phyloP scores from a whole-genome alignment of 1,284 basidiomycete species.

The Ustilago curta region DNA sequence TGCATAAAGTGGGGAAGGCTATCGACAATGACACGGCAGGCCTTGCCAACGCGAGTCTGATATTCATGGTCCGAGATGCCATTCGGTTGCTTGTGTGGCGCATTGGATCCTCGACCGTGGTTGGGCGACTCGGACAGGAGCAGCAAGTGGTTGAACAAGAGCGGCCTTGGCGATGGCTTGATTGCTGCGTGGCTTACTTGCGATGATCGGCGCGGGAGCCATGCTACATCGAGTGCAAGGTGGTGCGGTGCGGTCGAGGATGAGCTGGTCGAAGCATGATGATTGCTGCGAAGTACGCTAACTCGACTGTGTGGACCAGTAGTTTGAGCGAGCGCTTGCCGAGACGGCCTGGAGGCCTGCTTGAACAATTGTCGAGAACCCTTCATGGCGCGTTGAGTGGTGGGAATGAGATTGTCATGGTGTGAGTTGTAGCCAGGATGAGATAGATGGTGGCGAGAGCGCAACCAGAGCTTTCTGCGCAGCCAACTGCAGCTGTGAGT shows the following conservation, averaged over 20 bases:
- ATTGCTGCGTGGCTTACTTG: background rate
- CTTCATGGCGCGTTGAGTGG: constrained; percentile 25
- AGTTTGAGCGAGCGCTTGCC: constrained; percentile 1
- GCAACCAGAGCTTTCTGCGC: background rate
- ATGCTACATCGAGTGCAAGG: background rate
- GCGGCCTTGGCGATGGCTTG: background rate
- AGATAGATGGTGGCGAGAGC: constrained; percentile 2
- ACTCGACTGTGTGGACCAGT: background rate
- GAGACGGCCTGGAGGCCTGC: constrained; percentile 9
- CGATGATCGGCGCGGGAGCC: background rate
- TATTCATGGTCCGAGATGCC: constrained; percentile 55
- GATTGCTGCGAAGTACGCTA: too few species aligned
- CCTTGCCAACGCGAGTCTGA: constrained; percentile 49
- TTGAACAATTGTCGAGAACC: constrained; percentile 14
- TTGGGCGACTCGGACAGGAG: constrained; percentile 10
- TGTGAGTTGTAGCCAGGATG: background rate
- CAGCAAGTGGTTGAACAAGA: background rate
- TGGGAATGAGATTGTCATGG: constrained; percentile 11
- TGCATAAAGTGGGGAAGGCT: constrained; percentile 54
- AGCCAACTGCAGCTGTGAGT: too few species aligned
- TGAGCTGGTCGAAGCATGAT: too few species aligned
- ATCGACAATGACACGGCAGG: constrained; percentile 44
- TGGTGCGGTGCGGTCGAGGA: background rate
- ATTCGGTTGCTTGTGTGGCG: background rate
- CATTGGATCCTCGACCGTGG: background rate